Evolutionary conservation across 441 rosid genomes (phyloP).

Genomic region (Bocquillonia castaneifolia): DNA sequence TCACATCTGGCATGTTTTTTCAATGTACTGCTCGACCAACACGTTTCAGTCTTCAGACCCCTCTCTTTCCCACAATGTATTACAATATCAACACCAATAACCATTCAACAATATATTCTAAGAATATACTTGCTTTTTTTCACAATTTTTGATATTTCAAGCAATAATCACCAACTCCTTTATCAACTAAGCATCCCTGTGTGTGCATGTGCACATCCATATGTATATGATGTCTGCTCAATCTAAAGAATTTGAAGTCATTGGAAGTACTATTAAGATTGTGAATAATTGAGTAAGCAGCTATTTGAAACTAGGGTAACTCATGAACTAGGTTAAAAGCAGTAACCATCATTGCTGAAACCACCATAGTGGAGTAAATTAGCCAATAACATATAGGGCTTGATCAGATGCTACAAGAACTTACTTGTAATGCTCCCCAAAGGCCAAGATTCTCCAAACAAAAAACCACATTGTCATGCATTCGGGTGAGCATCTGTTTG

Average conservation of each 20-base stretch:
- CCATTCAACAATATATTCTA: not conserved
- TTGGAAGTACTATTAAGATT: not conserved
- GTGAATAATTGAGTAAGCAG: not conserved
- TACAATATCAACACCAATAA: not conserved
- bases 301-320: not conserved
- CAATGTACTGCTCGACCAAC: not conserved
- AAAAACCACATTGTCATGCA: constrained; percentile 65
- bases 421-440: constrained; percentile 80
- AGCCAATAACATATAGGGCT: not conserved
- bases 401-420: constrained; percentile 23
- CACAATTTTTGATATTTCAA: constrained; percentile 1
- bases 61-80: not conserved
- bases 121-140: not conserved
- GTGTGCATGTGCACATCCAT: not conserved
- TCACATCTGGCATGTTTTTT: not conserved
- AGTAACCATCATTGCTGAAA: not conserved
- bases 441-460: constrained; percentile 76
- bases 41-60: not conserved
- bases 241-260: not conserved
- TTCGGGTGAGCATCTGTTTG: constrained; percentile 50
- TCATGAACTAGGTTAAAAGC: not conserved
- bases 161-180: not conserved
- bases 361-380: not conserved
- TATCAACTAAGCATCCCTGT: not conserved
- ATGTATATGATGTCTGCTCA: not conserved